Evolutionary conservation across 2,329 filamentous ascomycete species (phyloP).

Genomic region (Trichoderma gracile): DNA sequence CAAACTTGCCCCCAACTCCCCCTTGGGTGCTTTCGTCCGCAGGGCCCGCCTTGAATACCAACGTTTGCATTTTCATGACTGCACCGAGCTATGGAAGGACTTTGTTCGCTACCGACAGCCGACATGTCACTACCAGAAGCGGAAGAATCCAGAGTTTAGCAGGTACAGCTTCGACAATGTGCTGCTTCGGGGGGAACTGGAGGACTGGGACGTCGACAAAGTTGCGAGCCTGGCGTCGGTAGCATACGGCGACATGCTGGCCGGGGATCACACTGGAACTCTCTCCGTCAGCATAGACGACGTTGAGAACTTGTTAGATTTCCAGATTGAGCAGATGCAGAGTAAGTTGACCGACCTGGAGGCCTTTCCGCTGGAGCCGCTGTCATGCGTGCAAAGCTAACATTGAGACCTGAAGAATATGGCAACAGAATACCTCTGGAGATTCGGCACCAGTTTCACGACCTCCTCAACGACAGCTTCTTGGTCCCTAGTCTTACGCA

Average conservation of each 20-base stretch:
- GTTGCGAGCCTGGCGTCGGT: constrained; percentile 50
- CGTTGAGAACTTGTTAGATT: constrained; percentile 77
- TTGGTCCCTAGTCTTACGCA: constrained; percentile 72
- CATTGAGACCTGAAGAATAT: constrained; percentile 52
- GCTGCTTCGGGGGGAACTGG: constrained; percentile 53
- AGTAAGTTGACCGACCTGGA: constrained; percentile 49
- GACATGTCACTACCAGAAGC: constrained; percentile 65
- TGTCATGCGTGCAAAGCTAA: constrained; percentile 20
- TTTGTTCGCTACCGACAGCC: constrained; percentile 80
- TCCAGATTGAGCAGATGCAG: constrained; percentile 86
- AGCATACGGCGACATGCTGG: constrained; percentile 55
- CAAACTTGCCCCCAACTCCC: constrained; percentile 70
- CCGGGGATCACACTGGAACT: constrained; percentile 43
- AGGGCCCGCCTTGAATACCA: constrained; percentile 77
- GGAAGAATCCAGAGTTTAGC: constrained; percentile 61
- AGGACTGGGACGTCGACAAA: constrained; percentile 46
- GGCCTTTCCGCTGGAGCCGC: background rate
- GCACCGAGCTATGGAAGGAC: constrained; percentile 74
- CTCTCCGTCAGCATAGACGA: constrained; percentile 72
- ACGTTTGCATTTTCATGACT: constrained; percentile 76
- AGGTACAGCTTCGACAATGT: constrained; percentile 60
- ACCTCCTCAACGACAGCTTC: constrained; percentile 66
- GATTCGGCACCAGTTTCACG: constrained; percentile 69
- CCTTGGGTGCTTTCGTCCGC: constrained; percentile 78
- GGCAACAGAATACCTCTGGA: constrained; percentile 76